phyloP scores from a whole-genome alignment of 148 eudicot genomes.

The Amaranthus cruentus region DNA sequence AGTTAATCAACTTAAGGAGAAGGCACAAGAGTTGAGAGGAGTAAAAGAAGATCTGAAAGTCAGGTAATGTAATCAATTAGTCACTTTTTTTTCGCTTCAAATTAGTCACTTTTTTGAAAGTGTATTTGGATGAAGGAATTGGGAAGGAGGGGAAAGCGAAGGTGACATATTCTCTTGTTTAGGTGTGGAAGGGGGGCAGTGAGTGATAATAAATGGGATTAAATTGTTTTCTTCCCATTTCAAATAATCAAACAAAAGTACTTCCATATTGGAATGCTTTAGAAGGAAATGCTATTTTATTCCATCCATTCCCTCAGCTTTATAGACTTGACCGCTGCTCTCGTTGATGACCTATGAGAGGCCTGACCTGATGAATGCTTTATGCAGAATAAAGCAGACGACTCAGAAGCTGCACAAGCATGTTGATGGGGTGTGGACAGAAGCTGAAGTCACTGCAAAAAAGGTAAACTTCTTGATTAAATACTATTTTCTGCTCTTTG shows the following conservation, averaged over 20 bases:
- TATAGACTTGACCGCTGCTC: slow-evolving; percentile 6
- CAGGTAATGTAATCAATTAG: slow-evolving; percentile 41
- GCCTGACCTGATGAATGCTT: slow-evolving; percentile 64
- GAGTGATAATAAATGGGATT: too few relatives aligned
- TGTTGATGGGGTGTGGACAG: slow-evolving; percentile 90
- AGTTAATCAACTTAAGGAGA: slow-evolving; percentile 76
- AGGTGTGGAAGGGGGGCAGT: background rate
- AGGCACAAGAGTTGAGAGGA: slow-evolving; percentile 77
- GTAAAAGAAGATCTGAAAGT: slow-evolving; percentile 75
- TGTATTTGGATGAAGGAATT: background rate
- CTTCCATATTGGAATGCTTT: background rate
- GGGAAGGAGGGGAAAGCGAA: background rate
- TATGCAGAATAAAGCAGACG: slow-evolving; percentile 96
- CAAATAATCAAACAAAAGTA: background rate
- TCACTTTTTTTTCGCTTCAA: background rate
- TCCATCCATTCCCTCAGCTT: slow-evolving; percentile 19
- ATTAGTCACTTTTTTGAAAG: too few relatives aligned
- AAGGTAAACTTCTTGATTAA: slow-evolving; percentile 43
- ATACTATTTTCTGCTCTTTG: background rate
- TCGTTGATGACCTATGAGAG: slow-evolving; percentile 30
- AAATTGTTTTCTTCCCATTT: background rate
- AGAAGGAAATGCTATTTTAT: background rate
- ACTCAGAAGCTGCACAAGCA: slow-evolving; percentile 91
- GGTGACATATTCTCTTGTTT: background rate
- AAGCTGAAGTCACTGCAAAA: slow-evolving; percentile 89